Evolutionary conservation across 2,329 filamentous ascomycete species (phyloP).

Genomic region (Xylariaceae sp.): DNA sequence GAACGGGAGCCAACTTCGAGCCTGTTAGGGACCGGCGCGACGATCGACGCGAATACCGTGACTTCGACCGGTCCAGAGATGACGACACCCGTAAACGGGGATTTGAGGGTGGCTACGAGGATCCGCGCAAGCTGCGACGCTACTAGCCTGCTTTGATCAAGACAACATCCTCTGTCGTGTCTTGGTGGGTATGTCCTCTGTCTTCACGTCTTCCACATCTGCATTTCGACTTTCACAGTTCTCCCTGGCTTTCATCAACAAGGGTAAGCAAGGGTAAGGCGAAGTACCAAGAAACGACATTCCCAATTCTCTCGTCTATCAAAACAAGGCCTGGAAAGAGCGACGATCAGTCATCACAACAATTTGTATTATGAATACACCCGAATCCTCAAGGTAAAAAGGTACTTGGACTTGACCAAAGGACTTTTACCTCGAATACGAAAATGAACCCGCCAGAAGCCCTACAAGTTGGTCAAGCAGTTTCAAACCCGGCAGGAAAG

Average conservation of each 20-base stretch:
- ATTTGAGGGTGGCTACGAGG: constrained; percentile 78
- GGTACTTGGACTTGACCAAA: constrained; percentile 4
- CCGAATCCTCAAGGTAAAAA: constrained; percentile 16
- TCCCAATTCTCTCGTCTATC: constrained; percentile 4
- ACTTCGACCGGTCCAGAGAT: constrained; percentile 51
- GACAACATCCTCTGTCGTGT: constrained; percentile 25
- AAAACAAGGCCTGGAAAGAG: not conserved
- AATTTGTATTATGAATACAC: constrained; percentile 18
- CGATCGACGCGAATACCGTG: constrained; percentile 54
- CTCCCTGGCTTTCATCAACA: constrained; percentile 31
- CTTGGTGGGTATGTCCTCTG: constrained; percentile 47
- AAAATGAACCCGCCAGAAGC: not conserved
- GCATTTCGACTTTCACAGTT: constrained; percentile 30
- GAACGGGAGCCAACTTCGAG: constrained; percentile 68
- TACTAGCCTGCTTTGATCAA: constrained; percentile 46
- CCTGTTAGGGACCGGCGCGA: constrained; percentile 64
- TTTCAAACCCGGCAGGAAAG: constrained; percentile 19
- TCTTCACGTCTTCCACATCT: constrained; percentile 27
- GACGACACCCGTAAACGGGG: constrained; percentile 62
- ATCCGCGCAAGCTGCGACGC: constrained; percentile 63
- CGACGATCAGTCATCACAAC: constrained; percentile 4
- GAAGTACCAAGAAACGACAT: constrained; percentile 12
- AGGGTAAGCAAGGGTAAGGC: constrained; percentile 37
- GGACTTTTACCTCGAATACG: constrained; percentile 2
- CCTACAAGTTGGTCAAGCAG: not conserved